Evolutionary conservation across 2,329 filamentous ascomycete species (phyloP).

Genomic region (Cladosporium halotolerans): DNA sequence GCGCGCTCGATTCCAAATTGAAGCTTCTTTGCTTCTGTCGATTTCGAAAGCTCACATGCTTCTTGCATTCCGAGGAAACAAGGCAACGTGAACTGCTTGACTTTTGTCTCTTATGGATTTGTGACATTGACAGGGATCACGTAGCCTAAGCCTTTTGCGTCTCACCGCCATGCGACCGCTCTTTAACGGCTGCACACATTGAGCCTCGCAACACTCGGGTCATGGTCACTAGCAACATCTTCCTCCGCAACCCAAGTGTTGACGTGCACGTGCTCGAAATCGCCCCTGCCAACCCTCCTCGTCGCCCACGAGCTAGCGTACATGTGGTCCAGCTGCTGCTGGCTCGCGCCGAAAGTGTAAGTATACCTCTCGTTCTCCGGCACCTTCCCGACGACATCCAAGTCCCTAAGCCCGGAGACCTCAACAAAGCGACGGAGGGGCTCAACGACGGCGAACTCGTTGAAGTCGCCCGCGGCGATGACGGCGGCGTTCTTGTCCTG

Average conservation of each 20-base stretch:
- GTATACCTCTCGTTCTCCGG: constrained; percentile 58
- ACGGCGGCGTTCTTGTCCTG: constrained; percentile 52
- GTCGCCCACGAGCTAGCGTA: constrained; percentile 54
- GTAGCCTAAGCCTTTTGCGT: no score
- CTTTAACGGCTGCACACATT: constrained; percentile 46
- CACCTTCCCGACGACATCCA: constrained; percentile 54
- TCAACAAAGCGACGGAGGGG: constrained; percentile 51
- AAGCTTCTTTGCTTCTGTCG: no score
- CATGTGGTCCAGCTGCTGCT: constrained; percentile 65
- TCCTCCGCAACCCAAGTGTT: constrained; percentile 60
- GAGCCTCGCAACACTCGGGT: constrained; percentile 59
- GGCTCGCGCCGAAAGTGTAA: constrained; percentile 64
- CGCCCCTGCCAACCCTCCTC: constrained; percentile 27
- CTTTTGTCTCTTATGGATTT: no score
- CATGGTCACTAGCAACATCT: constrained; percentile 60
- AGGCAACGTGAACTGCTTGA: no score
- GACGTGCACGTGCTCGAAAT: constrained; percentile 63
- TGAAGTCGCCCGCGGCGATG: constrained; percentile 62
- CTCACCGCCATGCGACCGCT: no score
- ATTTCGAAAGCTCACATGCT: no score
- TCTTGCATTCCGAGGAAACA: no score
- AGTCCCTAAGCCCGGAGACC: constrained; percentile 52
- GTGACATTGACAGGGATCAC: no score
- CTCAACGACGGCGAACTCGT: constrained; percentile 61
- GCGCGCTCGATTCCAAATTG: no score